phyloP scores from a whole-genome alignment of 306 rosid species.

The Acacia melanoxylon region DNA sequence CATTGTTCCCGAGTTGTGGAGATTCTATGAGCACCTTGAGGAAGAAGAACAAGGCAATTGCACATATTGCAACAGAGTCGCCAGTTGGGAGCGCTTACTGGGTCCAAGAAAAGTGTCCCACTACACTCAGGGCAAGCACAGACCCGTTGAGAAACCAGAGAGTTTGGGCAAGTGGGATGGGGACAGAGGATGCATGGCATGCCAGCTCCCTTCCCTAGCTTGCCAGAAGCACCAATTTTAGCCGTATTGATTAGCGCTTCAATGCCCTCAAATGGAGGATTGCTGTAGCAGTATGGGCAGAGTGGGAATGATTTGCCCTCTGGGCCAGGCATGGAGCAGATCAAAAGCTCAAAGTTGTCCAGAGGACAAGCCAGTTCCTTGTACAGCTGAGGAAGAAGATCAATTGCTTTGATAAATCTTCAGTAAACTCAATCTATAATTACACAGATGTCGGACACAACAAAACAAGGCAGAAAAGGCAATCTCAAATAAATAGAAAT shows the following conservation, averaged over 20 bases:
- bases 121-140: constrained; percentile 97
- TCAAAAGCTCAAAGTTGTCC: constrained; percentile 90
- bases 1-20: constrained; percentile 75
- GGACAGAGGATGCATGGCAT: constrained; percentile 96
- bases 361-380: constrained; percentile 90
- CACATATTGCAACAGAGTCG: constrained; percentile 82
- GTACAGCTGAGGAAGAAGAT: constrained; percentile 66
- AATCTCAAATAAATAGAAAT: constrained; percentile 23
- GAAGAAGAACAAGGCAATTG: constrained; percentile 84
- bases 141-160: constrained; percentile 80
- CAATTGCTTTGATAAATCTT: background rate
- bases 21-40: constrained; percentile 93
- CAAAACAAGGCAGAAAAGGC: constrained; percentile 8
- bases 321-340: constrained; percentile 83
- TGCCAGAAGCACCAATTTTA: constrained; percentile 56
- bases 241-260: constrained; percentile 55
- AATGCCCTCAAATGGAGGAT: constrained; percentile 96
- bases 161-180: constrained; percentile 88
- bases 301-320: constrained; percentile 90
- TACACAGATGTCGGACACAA: constrained; percentile 11
- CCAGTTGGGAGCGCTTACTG: constrained; percentile 92
- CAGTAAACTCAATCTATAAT: constrained; percentile 15
- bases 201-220: constrained; percentile 87
- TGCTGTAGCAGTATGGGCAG: constrained; percentile 95
- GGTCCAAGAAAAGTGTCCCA: constrained; percentile 89